Evolutionary conservation across 2,329 filamentous ascomycete genomes (phyloP).

Genomic region (Colletotrichum falcatum): DNA sequence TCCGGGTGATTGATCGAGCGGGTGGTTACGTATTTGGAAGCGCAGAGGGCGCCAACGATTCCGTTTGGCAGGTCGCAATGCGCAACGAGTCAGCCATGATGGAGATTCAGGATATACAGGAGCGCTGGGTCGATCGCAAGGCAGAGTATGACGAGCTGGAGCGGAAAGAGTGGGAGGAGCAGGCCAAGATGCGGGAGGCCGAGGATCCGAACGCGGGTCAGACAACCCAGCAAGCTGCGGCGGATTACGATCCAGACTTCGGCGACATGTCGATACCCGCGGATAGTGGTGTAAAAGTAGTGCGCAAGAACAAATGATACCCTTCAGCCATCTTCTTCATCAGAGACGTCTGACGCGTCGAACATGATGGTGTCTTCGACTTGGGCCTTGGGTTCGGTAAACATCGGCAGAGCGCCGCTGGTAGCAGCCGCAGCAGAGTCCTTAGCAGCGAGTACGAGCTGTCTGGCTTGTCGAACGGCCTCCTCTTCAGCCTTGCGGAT

Average conservation of each 20-base stretch:
- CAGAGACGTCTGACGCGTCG: slow-evolving; percentile 55
- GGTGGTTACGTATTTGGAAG: slow-evolving; percentile 93
- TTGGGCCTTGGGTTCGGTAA: slow-evolving; percentile 70
- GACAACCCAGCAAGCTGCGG: slow-evolving; percentile 46
- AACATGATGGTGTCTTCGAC: slow-evolving; percentile 65
- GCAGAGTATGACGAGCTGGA: slow-evolving; percentile 89
- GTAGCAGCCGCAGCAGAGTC: slow-evolving; percentile 43
- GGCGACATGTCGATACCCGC: slow-evolving; percentile 64
- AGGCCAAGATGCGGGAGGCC: slow-evolving; percentile 65
- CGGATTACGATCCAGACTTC: slow-evolving; percentile 60
- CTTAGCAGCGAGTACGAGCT: slow-evolving; percentile 76
- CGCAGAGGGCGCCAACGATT: slow-evolving; percentile 92
- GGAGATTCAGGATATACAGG: slow-evolving; percentile 91
- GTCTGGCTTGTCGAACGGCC: slow-evolving; percentile 81
- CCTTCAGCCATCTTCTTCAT: slow-evolving; percentile 58
- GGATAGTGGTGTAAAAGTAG: slow-evolving; percentile 78
- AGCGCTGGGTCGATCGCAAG: slow-evolving; percentile 93
- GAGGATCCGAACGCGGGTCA: slow-evolving; percentile 42
- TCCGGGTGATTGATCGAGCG: slow-evolving; percentile 90
- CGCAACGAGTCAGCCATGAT: slow-evolving; percentile 78
- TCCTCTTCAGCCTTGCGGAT: slow-evolving; percentile 94
- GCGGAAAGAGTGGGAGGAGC: slow-evolving; percentile 78
- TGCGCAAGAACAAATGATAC: slow-evolving; percentile 71
- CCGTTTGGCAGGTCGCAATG: slow-evolving; percentile 97
- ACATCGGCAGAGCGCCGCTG: slow-evolving; percentile 19